These are phyloP conservation scores for Paxillus rubicundulus DNA, from an alignment of 768 basidiomycete species.

Conservation along the genomic window DNA sequence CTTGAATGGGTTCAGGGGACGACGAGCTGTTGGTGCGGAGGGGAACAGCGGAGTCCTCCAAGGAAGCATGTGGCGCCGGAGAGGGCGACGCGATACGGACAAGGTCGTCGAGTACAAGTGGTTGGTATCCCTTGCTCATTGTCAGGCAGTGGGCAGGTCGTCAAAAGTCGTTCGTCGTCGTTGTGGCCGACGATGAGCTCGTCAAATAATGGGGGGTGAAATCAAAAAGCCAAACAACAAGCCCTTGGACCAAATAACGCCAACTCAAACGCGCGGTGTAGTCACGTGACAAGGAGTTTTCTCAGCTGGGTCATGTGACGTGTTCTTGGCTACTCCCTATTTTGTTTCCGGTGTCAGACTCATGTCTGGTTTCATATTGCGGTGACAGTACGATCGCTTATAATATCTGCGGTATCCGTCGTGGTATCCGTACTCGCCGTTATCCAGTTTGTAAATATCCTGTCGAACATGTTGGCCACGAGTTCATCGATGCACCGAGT, in stretches of 20 bases:
- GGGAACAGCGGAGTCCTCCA: conserved; percentile 21
- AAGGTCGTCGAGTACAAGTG: conserved; percentile 54
- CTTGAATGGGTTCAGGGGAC: conserved; percentile 41
- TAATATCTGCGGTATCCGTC: not conserved
- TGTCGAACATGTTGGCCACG: conserved; percentile 6
- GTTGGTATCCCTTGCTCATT: conserved; percentile 37
- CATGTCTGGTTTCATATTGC: not conserved
- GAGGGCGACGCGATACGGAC: conserved; percentile 53
- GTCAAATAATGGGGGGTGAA: conserved; percentile 14
- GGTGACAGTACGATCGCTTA: not conserved
- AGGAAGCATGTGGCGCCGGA: conserved; percentile 33
- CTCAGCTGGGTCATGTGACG: conserved; percentile 25
- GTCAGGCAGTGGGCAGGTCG: conserved; percentile 2
- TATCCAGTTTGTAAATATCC: conserved; percentile 4
- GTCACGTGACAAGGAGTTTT: conserved; percentile 33
- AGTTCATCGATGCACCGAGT: conserved; percentile 16
- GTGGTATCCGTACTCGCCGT: not conserved
- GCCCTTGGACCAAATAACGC: conserved; percentile 26
- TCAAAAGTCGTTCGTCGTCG: conserved; percentile 5
- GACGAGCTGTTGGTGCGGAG: conserved; percentile 22
- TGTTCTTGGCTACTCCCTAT: not conserved
- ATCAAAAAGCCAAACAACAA: conserved; percentile 31
- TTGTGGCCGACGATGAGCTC: conserved; percentile 12
- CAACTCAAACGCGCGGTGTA: conserved; percentile 35
- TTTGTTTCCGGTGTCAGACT: no score